Evolutionary conservation across 2,329 filamentous ascomycete genomes (phyloP).

Genomic region (Macrophomina phaseolina): DNA sequence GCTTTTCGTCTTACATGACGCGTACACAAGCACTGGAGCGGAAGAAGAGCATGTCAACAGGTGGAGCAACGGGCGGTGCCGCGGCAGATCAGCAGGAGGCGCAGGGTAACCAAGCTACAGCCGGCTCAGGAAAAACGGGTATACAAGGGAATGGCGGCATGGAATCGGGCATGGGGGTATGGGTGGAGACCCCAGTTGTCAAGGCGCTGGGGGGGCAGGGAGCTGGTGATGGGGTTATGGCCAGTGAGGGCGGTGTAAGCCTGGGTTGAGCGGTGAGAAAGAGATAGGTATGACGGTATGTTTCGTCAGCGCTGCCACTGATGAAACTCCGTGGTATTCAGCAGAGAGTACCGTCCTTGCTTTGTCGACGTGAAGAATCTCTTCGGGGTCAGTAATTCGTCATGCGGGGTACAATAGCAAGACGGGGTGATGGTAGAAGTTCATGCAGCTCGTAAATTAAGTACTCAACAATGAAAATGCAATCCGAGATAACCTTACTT

Average conservation of each 20-base stretch:
- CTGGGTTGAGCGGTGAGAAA: constrained; percentile 5
- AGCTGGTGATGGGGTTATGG: constrained; percentile 23
- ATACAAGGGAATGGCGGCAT: not conserved
- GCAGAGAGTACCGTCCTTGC: not conserved
- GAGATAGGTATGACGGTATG: not conserved
- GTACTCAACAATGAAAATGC: not conserved
- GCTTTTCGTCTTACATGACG: constrained; percentile 47
- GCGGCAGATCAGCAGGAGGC: not conserved
- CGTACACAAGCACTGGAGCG: constrained; percentile 48
- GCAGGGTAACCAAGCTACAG: constrained; percentile 7
- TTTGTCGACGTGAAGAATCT: not conserved
- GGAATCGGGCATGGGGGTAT: not conserved
- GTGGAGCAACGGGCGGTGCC: not conserved
- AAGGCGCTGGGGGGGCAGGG: constrained; percentile 10
- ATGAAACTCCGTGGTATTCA: not conserved
- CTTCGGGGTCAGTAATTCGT: not conserved
- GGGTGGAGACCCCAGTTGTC: not conserved
- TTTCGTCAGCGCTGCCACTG: not conserved
- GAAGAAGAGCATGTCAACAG: constrained; percentile 41
- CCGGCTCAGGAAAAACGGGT: too few relatives aligned
- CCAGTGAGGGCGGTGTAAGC: constrained; percentile 27
- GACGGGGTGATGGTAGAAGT: not conserved
- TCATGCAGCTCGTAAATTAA: not conserved
- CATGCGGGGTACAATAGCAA: not conserved
- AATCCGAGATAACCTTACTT: not conserved